Percentiles rank a stretch among this genome's conserved stretches.
These are phyloP conservation scores for Fusarium sp. DNA, from an alignment of 2,329 filamentous ascomycete genomes.

Conservation along the genomic window DNA sequence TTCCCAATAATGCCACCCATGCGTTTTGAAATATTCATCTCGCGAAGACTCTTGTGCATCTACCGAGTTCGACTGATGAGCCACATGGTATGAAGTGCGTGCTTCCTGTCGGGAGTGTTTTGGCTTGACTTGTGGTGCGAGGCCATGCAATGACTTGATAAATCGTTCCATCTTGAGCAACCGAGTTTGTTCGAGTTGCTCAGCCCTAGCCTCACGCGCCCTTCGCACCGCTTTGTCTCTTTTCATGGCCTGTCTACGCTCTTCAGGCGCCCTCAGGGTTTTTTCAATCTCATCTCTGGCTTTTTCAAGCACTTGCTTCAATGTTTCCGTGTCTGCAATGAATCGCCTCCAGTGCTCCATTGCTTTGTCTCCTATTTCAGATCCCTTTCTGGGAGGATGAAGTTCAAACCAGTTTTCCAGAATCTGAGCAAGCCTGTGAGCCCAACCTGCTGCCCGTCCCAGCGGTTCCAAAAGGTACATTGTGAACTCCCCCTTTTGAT, in stretches of 20 bases:
- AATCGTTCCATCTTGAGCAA: constrained; percentile 38
- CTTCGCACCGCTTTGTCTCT: constrained; percentile 16
- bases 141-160: constrained; percentile 28
- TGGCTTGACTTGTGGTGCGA: background rate
- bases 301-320: constrained; percentile 12
- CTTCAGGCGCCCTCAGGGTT: constrained; percentile 3
- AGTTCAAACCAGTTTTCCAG: constrained; percentile 25
- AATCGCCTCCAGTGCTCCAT: constrained; percentile 15
- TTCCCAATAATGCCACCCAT: constrained; percentile 45
- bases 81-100: constrained; percentile 8
- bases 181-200: constrained; percentile 1
- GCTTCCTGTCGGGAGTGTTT: background rate
- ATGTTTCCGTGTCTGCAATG: background rate
- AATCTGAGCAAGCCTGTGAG: constrained; percentile 21
- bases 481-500: constrained; percentile 36
- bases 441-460: constrained; percentile 31
- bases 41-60: constrained; percentile 1
- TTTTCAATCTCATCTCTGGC: constrained; percentile 22
- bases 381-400: constrained; percentile 7
- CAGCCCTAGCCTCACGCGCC: constrained; percentile 12
- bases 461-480: constrained; percentile 27
- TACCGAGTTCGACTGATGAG: background rate
- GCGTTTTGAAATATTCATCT: constrained; percentile 34
- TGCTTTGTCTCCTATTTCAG: background rate
- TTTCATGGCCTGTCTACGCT: constrained; percentile 7